phyloP scores from a whole-genome alignment of 148 eudicot genomes.

The Drosera capensis region DNA sequence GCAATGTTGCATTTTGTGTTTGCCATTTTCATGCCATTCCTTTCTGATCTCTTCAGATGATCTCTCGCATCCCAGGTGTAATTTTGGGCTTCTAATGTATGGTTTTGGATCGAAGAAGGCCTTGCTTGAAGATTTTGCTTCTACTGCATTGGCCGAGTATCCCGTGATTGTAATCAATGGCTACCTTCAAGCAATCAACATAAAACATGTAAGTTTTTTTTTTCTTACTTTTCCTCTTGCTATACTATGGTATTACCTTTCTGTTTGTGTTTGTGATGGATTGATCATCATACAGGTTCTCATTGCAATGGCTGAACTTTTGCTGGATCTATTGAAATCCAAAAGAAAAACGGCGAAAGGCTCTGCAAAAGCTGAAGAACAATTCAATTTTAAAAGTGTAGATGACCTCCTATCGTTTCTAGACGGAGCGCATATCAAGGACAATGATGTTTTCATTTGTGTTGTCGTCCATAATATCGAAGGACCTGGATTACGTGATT shows the following conservation, averaged over 20 bases:
- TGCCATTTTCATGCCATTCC: no score
- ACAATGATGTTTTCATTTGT: conserved; percentile 38
- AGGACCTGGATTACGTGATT: conserved; percentile 82
- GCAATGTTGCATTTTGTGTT: no score
- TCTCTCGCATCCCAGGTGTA: conserved; percentile 31
- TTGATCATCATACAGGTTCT: conserved; percentile 27
- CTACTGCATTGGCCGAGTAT: conserved; percentile 49
- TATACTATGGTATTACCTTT: neutral
- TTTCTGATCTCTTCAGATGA: no score
- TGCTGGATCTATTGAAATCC: conserved; percentile 57
- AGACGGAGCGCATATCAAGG: conserved; percentile 37
- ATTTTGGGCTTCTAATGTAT: conserved; percentile 88
- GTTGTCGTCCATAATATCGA: conserved; percentile 78
- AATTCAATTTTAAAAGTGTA: conserved; percentile 44
- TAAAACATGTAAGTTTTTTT: conserved; percentile 52
- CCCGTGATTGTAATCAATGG: conserved; percentile 78
- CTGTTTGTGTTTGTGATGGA: neutral
- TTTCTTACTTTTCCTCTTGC: conserved; percentile 1
- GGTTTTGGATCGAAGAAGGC: conserved; percentile 96
- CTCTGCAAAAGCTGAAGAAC: conserved; percentile 30
- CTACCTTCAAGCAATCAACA: conserved; percentile 79
- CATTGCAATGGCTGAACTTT: conserved; percentile 56
- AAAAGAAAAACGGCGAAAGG: conserved; percentile 28
- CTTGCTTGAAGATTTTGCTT: conserved; percentile 85
- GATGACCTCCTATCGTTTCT: conserved; percentile 68